Evolutionary conservation across 2,329 filamentous ascomycete species (phyloP).

Genomic region (Cladosporium sphaerospermum): DNA sequence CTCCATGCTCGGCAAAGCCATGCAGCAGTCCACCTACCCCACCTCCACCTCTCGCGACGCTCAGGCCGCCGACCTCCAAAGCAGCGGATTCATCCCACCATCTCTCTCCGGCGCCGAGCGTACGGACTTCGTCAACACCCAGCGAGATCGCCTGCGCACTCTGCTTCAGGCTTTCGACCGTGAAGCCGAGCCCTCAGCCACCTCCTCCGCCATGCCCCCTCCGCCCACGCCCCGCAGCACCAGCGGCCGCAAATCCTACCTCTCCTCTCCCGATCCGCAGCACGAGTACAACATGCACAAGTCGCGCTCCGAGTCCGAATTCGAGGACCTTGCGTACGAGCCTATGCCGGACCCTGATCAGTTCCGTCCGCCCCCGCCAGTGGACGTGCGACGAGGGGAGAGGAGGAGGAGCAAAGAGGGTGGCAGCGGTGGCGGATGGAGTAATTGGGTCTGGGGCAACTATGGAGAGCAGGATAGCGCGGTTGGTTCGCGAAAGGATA

Average conservation of each 20-base stretch:
- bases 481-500: slow-evolving; percentile 26
- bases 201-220: slow-evolving; percentile 16
- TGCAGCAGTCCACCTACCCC: slow-evolving; percentile 45
- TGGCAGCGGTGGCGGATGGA: slow-evolving; percentile 24
- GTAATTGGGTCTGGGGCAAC: slow-evolving; percentile 33
- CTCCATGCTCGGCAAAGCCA: slow-evolving; percentile 66
- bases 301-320: slow-evolving; percentile 80
- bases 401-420: slow-evolving; percentile 11
- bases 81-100: slow-evolving; percentile 63
- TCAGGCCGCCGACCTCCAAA: slow-evolving; percentile 47
- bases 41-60: slow-evolving; percentile 33
- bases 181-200: slow-evolving; percentile 49
- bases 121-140: slow-evolving; percentile 67
- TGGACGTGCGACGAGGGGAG: background rate
- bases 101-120: slow-evolving; percentile 63
- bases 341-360: slow-evolving; percentile 31
- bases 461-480: slow-evolving; percentile 33
- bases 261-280: slow-evolving; percentile 15
- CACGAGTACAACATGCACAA: slow-evolving; percentile 55
- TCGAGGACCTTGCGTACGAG: slow-evolving; percentile 51
- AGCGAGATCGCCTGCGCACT: slow-evolving; percentile 69
- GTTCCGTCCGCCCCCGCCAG: slow-evolving; percentile 17
- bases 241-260: slow-evolving; percentile 25
- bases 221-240: slow-evolving; percentile 19
- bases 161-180: slow-evolving; percentile 72